Percentiles rank a stretch among this genome's conserved stretches.
phyloP scores from a whole-genome alignment of 2,329 filamentous ascomycete species.

The Trichoderma sp. region DNA sequence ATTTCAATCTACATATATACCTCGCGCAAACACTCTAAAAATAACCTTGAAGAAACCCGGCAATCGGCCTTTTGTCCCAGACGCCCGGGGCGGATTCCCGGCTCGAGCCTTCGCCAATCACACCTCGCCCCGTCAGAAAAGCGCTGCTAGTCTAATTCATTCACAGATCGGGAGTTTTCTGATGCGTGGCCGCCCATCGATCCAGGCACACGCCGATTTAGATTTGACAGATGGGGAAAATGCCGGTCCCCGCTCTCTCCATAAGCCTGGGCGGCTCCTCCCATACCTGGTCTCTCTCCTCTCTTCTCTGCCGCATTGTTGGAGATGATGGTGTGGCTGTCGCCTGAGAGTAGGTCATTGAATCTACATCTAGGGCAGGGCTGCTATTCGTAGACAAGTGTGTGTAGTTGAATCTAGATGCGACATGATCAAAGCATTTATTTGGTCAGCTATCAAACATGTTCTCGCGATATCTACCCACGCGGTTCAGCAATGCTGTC shows the following conservation, averaged over 20 bases:
- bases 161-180: neutral
- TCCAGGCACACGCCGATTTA: conserved; percentile 7
- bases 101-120: conserved; percentile 9
- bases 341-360: neutral
- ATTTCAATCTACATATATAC: neutral
- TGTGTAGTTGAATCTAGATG: neutral
- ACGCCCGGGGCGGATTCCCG: neutral
- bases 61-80: neutral
- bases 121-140: conserved; percentile 18
- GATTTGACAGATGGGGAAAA: neutral
- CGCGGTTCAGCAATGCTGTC: neutral
- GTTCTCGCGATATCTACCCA: neutral
- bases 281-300: neutral
- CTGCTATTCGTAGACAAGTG: neutral
- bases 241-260: neutral
- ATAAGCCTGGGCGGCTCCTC: neutral
- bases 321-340: neutral
- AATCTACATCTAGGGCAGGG: neutral
- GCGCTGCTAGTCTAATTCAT: neutral
- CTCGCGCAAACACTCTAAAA: conserved; percentile 2
- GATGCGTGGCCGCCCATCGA: conserved; percentile 12
- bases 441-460: neutral
- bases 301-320: neutral
- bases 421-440: neutral
- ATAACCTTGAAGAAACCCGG: neutral